A percentile compares a stretch with the other conserved stretches of the same genome.
phyloP scores from a whole-genome alignment of 2,329 filamentous ascomycete genomes.

The Ambrosiella xylebori region DNA sequence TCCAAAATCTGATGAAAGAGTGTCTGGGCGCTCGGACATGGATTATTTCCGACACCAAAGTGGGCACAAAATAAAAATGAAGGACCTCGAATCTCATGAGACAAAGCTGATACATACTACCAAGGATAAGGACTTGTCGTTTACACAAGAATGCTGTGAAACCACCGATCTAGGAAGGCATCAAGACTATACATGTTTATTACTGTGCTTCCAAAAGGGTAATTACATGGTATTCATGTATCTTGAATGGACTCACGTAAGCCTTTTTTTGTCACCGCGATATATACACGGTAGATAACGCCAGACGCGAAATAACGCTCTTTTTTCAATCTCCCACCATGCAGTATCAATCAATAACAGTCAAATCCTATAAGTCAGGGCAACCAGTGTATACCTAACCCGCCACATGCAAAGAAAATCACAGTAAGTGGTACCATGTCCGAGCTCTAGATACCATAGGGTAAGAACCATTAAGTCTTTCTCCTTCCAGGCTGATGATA shows the following conservation, averaged over 20 bases:
- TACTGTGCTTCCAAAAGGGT: too few relatives aligned
- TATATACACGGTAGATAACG: too few relatives aligned
- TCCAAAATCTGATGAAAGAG: background rate
- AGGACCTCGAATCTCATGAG: constrained; percentile 3
- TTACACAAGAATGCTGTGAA: background rate
- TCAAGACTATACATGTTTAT: too few relatives aligned
- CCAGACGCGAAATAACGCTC: too few relatives aligned
- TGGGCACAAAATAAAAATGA: background rate
- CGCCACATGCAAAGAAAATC: background rate
- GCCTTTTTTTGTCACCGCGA: too few relatives aligned
- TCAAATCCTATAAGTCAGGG: too few relatives aligned
- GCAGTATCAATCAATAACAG: too few relatives aligned
- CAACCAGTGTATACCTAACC: background rate
- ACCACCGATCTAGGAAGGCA: background rate
- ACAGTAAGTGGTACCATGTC: background rate
- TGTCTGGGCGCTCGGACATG: background rate
- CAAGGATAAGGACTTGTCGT: background rate
- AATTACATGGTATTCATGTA: too few relatives aligned
- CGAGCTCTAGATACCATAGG: background rate
- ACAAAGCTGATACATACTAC: constrained; percentile 10
- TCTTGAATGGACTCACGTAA: too few relatives aligned
- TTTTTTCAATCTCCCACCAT: too few relatives aligned
- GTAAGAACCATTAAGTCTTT: background rate
- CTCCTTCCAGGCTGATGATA: background rate
- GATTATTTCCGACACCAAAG: background rate